These are phyloP conservation scores for Elaphomyces granulatus DNA, from an alignment of 495 filamentous ascomycete genomes.

Conservation along the genomic window DNA sequence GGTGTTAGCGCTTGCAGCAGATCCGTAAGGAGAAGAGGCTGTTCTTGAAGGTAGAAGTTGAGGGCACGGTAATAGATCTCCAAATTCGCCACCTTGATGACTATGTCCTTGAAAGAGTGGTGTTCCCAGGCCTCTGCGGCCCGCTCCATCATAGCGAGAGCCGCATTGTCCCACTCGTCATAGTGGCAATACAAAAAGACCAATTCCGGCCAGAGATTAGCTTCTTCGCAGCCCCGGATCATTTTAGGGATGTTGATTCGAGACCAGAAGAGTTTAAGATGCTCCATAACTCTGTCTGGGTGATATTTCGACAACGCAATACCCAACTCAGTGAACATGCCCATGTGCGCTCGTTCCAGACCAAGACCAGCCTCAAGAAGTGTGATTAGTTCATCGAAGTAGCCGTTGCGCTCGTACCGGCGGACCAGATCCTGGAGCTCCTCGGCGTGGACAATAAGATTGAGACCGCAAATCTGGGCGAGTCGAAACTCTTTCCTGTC, in stretches of 20 bases:
- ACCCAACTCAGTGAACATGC: constrained; percentile 94
- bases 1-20: constrained; percentile 81
- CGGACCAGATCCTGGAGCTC: constrained; percentile 86
- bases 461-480: constrained; percentile 97
- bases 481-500: constrained; percentile 98
- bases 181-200: constrained; percentile 99
- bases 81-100: constrained; percentile 94
- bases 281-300: constrained; percentile 94
- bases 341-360: constrained; percentile 80
- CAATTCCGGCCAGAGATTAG: constrained; percentile 92
- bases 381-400: constrained; percentile 94
- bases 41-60: constrained; percentile 96
- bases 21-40: constrained; percentile 89
- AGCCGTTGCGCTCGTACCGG: constrained; percentile 93
- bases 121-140: constrained; percentile 98
- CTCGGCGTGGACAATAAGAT: constrained; percentile 96
- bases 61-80: constrained; percentile 98
- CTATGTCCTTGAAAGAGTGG: constrained; percentile 98
- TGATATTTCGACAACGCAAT: constrained; percentile 95
- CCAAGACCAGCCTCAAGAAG: constrained; percentile 93
- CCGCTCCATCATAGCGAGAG: constrained; percentile 98
- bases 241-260: constrained; percentile 98
- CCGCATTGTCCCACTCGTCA: constrained; percentile 98
- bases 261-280: constrained; percentile 97
- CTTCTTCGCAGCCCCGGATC: constrained; percentile 89